Percentiles rank a stretch among this genome's conserved stretches.
These are phyloP conservation scores for Cochlearia excelsa DNA, from an alignment of 345 rosid genomes.

Conservation along the genomic window DNA sequence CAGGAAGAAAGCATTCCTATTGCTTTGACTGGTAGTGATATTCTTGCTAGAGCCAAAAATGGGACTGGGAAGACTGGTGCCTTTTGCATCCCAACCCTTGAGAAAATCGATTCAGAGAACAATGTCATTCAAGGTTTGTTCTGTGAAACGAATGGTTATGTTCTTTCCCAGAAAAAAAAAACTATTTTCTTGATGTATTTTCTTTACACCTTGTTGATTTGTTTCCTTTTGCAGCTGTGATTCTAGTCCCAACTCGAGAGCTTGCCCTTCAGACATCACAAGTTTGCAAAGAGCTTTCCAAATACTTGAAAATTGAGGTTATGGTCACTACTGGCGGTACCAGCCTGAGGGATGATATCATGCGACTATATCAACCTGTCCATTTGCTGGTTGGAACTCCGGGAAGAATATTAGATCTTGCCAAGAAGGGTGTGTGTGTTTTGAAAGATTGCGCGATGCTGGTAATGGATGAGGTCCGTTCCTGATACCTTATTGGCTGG, in stretches of 20 bases:
- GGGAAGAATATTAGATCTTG: conserved; percentile 94
- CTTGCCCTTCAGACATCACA: conserved; percentile 99
- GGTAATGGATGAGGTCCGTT: conserved; percentile 93
- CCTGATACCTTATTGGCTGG: conserved; percentile 6
- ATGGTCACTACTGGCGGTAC: conserved; percentile 99
- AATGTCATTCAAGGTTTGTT: conserved; percentile 87
- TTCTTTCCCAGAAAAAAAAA: too few species aligned
- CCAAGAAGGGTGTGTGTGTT: conserved; percentile 90
- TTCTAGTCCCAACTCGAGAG: conserved; percentile 96
- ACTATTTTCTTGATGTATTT: background rate
- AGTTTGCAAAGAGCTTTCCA: conserved; percentile 97
- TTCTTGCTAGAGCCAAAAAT: conserved; percentile 99
- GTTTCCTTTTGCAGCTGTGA: conserved; percentile 56
- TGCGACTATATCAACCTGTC: conserved; percentile 97
- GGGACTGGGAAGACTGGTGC: conserved; percentile 99
- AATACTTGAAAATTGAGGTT: conserved; percentile 86
- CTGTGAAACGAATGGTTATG: background rate
- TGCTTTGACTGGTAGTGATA: conserved; percentile 98
- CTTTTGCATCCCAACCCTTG: conserved; percentile 93
- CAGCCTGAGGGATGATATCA: conserved; percentile 97
- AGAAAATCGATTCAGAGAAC: conserved; percentile 90
- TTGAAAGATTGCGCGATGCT: conserved; percentile 96
- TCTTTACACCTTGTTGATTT: background rate
- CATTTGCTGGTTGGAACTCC: conserved; percentile 99
- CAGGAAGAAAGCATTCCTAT: conserved; percentile 99